A percentile compares a stretch with the other conserved stretches of the same genome.
Conservation (phyloP, 495 filamentous ascomycete genomes). For the Xylaria flabelliformis region DNA sequence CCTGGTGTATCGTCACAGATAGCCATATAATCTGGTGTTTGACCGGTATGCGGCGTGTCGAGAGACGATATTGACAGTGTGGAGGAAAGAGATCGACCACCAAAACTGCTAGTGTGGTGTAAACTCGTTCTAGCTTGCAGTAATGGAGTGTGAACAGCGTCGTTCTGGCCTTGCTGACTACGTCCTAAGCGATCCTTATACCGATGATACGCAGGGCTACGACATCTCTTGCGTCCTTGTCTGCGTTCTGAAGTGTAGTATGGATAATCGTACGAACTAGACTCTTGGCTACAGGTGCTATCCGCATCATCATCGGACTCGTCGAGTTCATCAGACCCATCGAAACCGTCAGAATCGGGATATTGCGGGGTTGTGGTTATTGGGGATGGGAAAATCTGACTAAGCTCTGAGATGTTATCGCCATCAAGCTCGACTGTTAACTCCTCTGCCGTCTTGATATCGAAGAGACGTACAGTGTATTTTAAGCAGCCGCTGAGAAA, state of each 20-base stretch:
- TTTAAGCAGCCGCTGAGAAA: slow-evolving; percentile 23
- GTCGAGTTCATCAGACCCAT: background rate
- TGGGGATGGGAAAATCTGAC: background rate
- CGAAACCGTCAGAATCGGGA: background rate
- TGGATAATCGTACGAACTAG: background rate
- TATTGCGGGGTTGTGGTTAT: too few species aligned
- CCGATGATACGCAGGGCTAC: background rate
- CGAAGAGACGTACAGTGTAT: slow-evolving; percentile 29
- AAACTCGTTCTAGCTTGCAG: background rate
- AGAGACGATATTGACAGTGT: background rate
- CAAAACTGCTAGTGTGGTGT: background rate
- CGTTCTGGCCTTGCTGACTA: background rate
- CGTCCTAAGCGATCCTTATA: background rate
- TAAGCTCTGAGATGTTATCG: background rate
- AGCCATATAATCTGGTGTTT: background rate
- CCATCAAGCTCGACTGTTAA: background rate
- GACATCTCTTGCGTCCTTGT: background rate
- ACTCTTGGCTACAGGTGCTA: background rate
- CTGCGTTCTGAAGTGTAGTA: background rate
- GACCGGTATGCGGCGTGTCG: background rate
- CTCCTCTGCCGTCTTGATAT: slow-evolving; percentile 28
- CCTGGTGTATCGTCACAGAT: background rate
- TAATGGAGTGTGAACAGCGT: background rate
- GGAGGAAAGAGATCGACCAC: background rate
- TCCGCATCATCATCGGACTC: background rate